These are phyloP conservation scores for Chlorociboria aeruginascens DNA, from an alignment of 495 filamentous ascomycete species.

Conservation along the genomic window DNA sequence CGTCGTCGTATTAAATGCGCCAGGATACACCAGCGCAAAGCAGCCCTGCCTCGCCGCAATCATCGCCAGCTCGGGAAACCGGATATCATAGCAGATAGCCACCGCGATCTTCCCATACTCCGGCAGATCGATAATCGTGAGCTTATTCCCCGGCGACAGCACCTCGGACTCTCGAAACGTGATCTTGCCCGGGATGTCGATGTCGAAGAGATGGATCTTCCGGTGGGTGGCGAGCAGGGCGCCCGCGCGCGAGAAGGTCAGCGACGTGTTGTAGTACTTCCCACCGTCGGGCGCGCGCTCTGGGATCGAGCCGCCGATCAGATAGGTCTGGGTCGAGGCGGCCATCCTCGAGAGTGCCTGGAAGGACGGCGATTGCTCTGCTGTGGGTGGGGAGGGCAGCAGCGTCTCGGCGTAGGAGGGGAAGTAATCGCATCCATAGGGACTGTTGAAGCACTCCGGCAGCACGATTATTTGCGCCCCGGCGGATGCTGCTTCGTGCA, in stretches of 20 bases:
- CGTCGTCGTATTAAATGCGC: constrained; percentile 90
- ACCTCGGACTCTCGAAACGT: constrained; percentile 84
- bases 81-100: constrained; percentile 94
- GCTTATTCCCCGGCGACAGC: constrained; percentile 64
- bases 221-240: constrained; percentile 73
- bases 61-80: constrained; percentile 89
- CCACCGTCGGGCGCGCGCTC: constrained; percentile 46
- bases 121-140: constrained; percentile 73
- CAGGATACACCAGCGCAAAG: constrained; percentile 83
- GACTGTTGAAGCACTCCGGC: constrained; percentile 92
- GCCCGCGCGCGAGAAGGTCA: constrained; percentile 71
- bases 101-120: constrained; percentile 77
- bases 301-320: constrained; percentile 88
- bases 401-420: constrained; percentile 87
- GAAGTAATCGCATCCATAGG: constrained; percentile 89
- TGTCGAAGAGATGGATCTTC: constrained; percentile 98
- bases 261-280: constrained; percentile 84
- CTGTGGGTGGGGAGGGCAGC: constrained; percentile 62
- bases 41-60: constrained; percentile 74
- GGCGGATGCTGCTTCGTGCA: constrained; percentile 62
- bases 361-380: constrained; percentile 63
- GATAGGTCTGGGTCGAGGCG: constrained; percentile 58
- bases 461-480: constrained; percentile 68
- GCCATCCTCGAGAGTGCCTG: constrained; percentile 75
- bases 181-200: constrained; percentile 93